Evolutionary conservation across 257 asterid species (phyloP).

Genomic region (Jaltomata sinuosa): DNA sequence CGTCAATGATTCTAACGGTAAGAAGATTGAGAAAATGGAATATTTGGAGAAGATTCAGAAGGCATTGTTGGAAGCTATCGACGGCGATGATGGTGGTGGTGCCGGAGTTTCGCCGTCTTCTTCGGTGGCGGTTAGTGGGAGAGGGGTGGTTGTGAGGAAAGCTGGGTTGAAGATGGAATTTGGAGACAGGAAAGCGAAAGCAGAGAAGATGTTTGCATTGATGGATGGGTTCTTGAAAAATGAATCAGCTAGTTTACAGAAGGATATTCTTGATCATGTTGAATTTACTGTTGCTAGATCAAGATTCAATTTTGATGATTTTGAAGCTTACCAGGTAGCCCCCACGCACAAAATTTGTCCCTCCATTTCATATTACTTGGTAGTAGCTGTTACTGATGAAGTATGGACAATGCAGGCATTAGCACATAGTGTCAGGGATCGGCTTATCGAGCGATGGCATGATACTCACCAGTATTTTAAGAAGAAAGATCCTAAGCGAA

Average conservation of each 20-base stretch:
- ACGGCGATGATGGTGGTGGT: conserved; percentile 1
- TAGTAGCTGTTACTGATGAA: background rate
- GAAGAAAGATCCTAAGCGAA: conserved; percentile 43
- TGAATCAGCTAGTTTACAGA: conserved; percentile 34
- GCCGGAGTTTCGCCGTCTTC: background rate
- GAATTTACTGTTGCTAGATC: conserved; percentile 47
- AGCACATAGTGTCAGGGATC: conserved; percentile 40
- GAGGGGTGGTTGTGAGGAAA: conserved; percentile 39
- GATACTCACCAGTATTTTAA: conserved; percentile 40
- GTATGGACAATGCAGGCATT: conserved; percentile 26
- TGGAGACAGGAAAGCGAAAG: conserved; percentile 24
- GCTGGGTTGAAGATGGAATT: conserved; percentile 18
- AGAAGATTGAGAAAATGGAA: conserved; percentile 22
- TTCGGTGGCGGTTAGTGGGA: conserved; percentile 20
- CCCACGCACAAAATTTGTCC: background rate
- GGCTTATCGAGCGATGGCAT: conserved; percentile 51
- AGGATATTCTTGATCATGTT: conserved; percentile 43
- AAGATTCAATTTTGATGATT: conserved; percentile 44
- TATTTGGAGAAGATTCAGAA: conserved; percentile 24
- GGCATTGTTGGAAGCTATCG: conserved; percentile 36
- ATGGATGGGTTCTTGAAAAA: conserved; percentile 38
- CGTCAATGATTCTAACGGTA: conserved; percentile 24
- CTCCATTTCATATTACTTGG: background rate
- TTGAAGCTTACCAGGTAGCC: conserved; percentile 45
- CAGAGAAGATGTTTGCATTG: conserved; percentile 32